Conservation (phyloP, 2,329 filamentous ascomycete species). For the Calonectria pseudoreteaudii region DNA sequence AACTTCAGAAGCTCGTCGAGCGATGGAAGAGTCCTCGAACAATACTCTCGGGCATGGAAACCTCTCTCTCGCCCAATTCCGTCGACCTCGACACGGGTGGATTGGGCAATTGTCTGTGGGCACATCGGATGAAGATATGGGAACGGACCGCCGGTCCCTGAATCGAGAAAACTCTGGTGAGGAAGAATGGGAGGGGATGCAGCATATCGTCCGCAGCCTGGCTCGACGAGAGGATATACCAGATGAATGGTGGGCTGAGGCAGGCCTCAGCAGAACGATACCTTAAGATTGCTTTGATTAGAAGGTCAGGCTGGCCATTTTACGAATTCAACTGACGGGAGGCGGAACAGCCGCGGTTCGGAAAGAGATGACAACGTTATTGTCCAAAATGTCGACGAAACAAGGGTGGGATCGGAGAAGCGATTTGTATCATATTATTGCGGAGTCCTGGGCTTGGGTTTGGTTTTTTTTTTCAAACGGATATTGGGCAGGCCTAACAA, state of each 20-base stretch:
- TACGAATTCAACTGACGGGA: slow-evolving; percentile 8
- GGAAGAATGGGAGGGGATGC: slow-evolving; percentile 70
- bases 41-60: slow-evolving; percentile 7
- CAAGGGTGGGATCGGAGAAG: background rate
- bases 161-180: slow-evolving; percentile 46
- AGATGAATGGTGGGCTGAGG: slow-evolving; percentile 84
- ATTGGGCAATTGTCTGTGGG: slow-evolving; percentile 41
- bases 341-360: background rate
- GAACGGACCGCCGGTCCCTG: slow-evolving; percentile 28
- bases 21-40: background rate
- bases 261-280: slow-evolving; percentile 72
- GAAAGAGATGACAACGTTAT: background rate
- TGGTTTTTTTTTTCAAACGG: background rate
- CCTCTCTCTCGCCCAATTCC: slow-evolving; percentile 12
- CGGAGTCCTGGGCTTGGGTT: slow-evolving; percentile 1
- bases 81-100: slow-evolving; percentile 37
- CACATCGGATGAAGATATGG: slow-evolving; percentile 43
- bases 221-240: slow-evolving; percentile 80
- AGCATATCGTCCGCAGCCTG: slow-evolving; percentile 77
- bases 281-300: slow-evolving; percentile 44
- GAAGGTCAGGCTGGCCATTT: slow-evolving; percentile 6
- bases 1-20: background rate
- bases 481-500: background rate
- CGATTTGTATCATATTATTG: slow-evolving; percentile 13
- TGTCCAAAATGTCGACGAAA: slow-evolving; percentile 3